Base-by-base conservation (phyloP, 1,139 yeast species). In the Geotrichum klebahnii region DNA sequence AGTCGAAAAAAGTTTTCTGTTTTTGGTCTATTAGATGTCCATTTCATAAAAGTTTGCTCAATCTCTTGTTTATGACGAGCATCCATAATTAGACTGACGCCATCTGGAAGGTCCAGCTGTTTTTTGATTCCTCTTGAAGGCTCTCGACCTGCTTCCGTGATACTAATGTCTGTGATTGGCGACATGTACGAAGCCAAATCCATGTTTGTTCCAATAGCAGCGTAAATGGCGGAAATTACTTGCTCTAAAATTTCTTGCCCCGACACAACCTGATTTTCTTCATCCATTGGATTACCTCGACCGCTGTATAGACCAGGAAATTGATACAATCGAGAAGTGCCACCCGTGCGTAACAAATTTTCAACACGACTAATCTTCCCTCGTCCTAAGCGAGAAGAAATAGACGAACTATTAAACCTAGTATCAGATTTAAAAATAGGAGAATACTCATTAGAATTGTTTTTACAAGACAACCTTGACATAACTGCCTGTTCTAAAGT, bases 1-100 rank as follows among this genome's bases (percentile, higher is more conserved):
- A 59, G 52, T 5, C 61, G 56, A 43, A 60, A 60, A 42, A 60
- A 60, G 20, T 57, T 52, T 31, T 59, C 62, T 1, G 55, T 55
- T 22, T 55, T 52, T 16, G 57, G 54, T 20, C 55, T 50, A 6
- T 44, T 26, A 4, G 60, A 57, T 6, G 45, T 53, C 63, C 63
- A 59, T 17, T 48, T 48, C 22, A 52, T 44, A 28, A 59, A 49
- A 3, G 49, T 42, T 12, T 43, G 37, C 16, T 52, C 48, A 34
- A 52, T 36, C 14, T 52, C 51, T 3, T 26, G 31, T 31, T 47
- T 52, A 32, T 52, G 51, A 10, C 43, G 40, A 19, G 47, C 48
- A 22, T 46, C 50, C 48, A 52, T 48, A 23, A 52, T 43, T 38
- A 52, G n/a, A 17, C 48, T 36, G 17, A 52, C 48, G 14, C 43